phyloP scores from a whole-genome alignment of 1,284 basidiomycete genomes.

The Cutaneotrichosporon spelunceum region DNA sequence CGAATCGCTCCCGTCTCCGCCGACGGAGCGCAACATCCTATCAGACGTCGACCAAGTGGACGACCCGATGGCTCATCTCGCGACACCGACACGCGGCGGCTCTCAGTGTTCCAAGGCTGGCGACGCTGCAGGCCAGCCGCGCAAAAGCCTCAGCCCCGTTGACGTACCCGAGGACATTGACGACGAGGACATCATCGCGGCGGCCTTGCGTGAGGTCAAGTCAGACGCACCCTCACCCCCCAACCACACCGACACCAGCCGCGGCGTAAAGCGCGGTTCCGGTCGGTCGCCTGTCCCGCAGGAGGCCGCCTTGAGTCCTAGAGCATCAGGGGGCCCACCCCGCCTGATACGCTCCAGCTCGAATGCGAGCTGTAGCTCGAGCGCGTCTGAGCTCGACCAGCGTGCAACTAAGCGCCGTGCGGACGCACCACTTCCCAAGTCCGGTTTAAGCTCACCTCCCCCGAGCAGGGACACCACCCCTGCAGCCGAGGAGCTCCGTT shows the following conservation, averaged over 20 bases:
- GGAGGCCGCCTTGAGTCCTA: background rate
- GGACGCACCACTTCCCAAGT: constrained; percentile 17
- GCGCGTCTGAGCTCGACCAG: constrained; percentile 23
- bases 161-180: constrained; percentile 6
- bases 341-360: constrained; percentile 19
- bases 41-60: constrained; percentile 1
- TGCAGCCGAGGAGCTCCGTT: constrained; percentile 3
- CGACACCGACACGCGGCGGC: constrained; percentile 4
- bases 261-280: constrained; percentile 30
- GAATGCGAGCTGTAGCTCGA: constrained; percentile 22
- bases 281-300: constrained; percentile 18
- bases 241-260: background rate
- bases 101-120: constrained; percentile 24
- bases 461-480: constrained; percentile 27
- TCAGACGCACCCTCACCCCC: background rate
- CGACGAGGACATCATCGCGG: background rate
- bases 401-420: constrained; percentile 23
- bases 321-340: background rate
- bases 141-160: constrained; percentile 28
- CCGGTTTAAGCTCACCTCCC: constrained; percentile 29
- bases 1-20: constrained; percentile 50
- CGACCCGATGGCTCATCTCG: background rate
- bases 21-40: constrained; percentile 25
- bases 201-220: constrained; percentile 5
- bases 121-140: constrained; percentile 44